A percentile compares a stretch with the other conserved stretches of the same genome.
phyloP scores from a whole-genome alignment of 805 yeast genomes.

The Nakazawaea siamensis region DNA sequence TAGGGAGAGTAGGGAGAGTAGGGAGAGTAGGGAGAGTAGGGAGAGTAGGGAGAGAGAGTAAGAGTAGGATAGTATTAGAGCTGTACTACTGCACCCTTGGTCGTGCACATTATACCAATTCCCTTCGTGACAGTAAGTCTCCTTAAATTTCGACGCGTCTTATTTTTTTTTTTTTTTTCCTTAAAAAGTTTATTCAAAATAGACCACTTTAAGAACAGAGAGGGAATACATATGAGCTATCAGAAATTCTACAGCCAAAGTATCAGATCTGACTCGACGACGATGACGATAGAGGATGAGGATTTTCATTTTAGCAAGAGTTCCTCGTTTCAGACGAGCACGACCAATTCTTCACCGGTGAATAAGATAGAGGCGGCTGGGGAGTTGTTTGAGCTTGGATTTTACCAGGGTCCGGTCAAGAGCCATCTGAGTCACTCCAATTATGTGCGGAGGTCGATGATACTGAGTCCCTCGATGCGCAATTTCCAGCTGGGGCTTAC shows the following conservation, averaged over 20 bases:
- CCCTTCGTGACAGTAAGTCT: too few relatives aligned
- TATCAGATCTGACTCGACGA: constrained; percentile 13
- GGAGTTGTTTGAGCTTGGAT: constrained; percentile 12
- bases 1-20: too few relatives aligned
- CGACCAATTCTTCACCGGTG: constrained; percentile 18
- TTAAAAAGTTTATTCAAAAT: too few relatives aligned
- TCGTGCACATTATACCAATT: too few relatives aligned
- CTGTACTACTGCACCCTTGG: too few relatives aligned
- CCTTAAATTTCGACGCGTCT: too few relatives aligned
- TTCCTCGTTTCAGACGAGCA: constrained; percentile 29
- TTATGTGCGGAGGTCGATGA: constrained; percentile 22
- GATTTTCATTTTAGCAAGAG: constrained; percentile 25
- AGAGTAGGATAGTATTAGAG: too few relatives aligned
- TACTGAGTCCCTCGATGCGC: constrained; percentile 24
- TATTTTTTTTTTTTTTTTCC: too few relatives aligned
- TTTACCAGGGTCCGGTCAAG: constrained; percentile 9
- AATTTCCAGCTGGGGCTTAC: constrained; percentile 15
- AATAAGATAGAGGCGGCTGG: constrained; percentile 1
- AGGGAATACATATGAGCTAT: too few relatives aligned
- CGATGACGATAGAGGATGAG: constrained; percentile 25
- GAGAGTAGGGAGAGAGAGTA: too few relatives aligned
- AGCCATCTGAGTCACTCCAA: constrained; percentile 18
- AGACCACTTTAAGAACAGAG: too few relatives aligned
- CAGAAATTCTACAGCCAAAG: constrained; percentile 7
- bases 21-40: too few relatives aligned